These are phyloP conservation scores for Hypoxylon crocopeplum DNA, from an alignment of 495 filamentous ascomycete species.

Conservation along the genomic window DNA sequence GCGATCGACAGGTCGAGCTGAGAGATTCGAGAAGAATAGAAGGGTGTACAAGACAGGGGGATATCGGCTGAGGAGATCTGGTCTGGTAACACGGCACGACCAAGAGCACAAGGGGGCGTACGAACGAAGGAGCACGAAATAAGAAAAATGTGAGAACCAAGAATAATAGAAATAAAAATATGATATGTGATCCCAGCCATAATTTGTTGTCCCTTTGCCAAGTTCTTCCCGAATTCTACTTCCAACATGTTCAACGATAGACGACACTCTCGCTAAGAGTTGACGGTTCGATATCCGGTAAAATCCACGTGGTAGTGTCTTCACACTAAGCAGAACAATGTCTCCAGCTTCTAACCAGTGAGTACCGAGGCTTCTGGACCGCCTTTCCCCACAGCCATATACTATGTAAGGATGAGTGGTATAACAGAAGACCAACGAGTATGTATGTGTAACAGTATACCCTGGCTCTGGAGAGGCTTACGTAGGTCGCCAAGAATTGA, in stretches of 20 bases:
- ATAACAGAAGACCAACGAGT: not conserved
- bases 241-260: slow-evolving; percentile 5
- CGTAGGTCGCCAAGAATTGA: not conserved
- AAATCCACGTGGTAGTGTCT: slow-evolving; percentile 14
- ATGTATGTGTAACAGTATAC: not conserved
- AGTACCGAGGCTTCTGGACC: slow-evolving; percentile 10
- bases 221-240: slow-evolving; percentile 6
- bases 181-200: not conserved
- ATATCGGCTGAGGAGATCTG: not conserved
- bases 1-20: not conserved
- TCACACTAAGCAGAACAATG: not conserved
- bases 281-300: slow-evolving; percentile 8
- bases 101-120: not conserved
- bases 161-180: not conserved
- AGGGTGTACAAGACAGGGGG: not conserved
- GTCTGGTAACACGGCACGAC: slow-evolving; percentile 19
- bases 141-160: not conserved
- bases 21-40: too few relatives aligned
- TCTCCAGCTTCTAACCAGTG: slow-evolving; percentile 16
- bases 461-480: not conserved
- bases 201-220: not conserved
- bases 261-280: slow-evolving; percentile 3
- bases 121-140: slow-evolving; percentile 4
- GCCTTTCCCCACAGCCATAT: slow-evolving; percentile 11
- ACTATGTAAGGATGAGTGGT: not conserved